These are phyloP conservation scores for Artemisia annua DNA, from an alignment of 129 eudicot species.

Conservation along the genomic window DNA sequence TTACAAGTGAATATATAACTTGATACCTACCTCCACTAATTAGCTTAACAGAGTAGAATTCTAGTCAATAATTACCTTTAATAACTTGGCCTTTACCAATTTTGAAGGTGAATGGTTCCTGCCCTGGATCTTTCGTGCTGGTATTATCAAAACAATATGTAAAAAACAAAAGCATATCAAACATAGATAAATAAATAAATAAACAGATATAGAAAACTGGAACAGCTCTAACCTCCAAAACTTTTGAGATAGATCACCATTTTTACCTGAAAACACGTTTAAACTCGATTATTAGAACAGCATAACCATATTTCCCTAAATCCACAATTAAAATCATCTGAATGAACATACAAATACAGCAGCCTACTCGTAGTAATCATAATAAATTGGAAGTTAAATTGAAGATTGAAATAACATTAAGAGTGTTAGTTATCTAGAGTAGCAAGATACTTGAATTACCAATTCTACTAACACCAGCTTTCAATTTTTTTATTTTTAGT, in stretches of 20 bases:
- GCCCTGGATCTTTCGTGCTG: constrained; percentile 94
- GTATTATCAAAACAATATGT: background rate
- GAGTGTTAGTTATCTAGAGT: too few species aligned
- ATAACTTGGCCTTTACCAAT: constrained; percentile 85
- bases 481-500: too few species aligned
- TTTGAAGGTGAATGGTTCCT: constrained; percentile 73
- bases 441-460: too few species aligned
- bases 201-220: background rate
- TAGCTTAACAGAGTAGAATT: background rate
- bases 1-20: too few species aligned
- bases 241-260: constrained; percentile 59
- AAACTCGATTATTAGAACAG: background rate
- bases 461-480: too few species aligned
- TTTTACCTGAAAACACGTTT: constrained; percentile 53
- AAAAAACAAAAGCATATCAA: constrained; percentile 13
- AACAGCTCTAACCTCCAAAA: constrained; percentile 77
- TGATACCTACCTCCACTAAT: background rate
- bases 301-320: background rate
- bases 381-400: too few species aligned
- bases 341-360: too few species aligned
- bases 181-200: background rate
- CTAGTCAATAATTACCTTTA: constrained; percentile 51
- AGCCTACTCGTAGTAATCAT: too few species aligned
- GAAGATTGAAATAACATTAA: too few species aligned
- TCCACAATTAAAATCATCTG: background rate